phyloP scores from a whole-genome alignment of 2,329 filamentous ascomycete genomes.

The Aspergillus udagawae region DNA sequence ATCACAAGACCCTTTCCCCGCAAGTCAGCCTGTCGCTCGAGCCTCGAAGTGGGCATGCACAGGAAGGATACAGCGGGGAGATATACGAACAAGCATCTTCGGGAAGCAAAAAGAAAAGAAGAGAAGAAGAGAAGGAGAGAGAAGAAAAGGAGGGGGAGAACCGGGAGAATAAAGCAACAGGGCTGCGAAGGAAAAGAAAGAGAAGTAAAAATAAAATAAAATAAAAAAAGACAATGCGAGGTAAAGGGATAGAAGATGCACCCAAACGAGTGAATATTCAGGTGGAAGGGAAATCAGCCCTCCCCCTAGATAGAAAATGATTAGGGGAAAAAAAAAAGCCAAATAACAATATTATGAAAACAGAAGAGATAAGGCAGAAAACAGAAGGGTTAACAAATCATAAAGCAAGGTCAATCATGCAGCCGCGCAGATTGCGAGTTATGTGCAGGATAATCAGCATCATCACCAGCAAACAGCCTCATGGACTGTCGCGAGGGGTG shows the following conservation, averaged over 20 bases:
- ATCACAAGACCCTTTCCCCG: not conserved
- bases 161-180: not conserved
- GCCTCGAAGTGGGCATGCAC: not conserved
- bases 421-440: not conserved
- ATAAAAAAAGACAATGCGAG: constrained; percentile 6
- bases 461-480: constrained; percentile 13
- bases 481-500: constrained; percentile 11
- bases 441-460: constrained; percentile 13
- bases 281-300: not conserved
- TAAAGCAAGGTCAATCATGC: constrained; percentile 1
- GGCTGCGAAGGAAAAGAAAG: constrained; percentile 1
- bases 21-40: not conserved
- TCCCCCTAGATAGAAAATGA: constrained; percentile 2
- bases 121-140: not conserved
- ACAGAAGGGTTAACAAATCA: constrained; percentile 2
- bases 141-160: not conserved
- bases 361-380: not conserved
- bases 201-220: not conserved
- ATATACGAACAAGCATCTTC: not conserved
- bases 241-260: constrained; percentile 10
- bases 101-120: not conserved
- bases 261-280: constrained; percentile 5
- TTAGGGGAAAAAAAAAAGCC: not conserved
- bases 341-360: not conserved
- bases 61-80: not conserved